Percentiles rank a stretch among this genome's conserved stretches.
These are phyloP conservation scores for Phytophthora hybrid DNA, from an alignment of 352 stramenopile genomes.

Conservation along the genomic window DNA sequence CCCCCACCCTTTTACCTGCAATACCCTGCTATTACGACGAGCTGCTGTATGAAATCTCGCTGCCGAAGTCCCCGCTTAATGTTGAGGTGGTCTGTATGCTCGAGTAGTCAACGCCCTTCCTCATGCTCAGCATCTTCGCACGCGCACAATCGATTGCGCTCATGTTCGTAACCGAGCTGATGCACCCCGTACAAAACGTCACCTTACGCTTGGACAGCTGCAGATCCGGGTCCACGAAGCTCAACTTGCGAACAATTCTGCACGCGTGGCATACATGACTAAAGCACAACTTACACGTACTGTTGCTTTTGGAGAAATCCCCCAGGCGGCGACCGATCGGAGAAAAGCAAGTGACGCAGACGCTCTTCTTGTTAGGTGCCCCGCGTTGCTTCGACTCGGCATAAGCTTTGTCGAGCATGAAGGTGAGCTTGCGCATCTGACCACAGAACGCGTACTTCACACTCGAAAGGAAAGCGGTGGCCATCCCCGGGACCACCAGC, in stretches of 20 bases:
- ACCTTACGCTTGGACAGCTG: constrained; percentile 40
- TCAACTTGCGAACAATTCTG: constrained; percentile 39
- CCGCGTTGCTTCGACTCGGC: constrained; percentile 8
- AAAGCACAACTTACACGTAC: constrained; percentile 41
- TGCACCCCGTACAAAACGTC: constrained; percentile 41
- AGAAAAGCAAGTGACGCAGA: constrained; percentile 28
- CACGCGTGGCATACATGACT: constrained; percentile 36
- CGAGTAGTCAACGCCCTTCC: constrained; percentile 14
- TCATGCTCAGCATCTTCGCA: constrained; percentile 16
- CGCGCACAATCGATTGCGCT: constrained; percentile 17
- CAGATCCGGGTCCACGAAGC: constrained; percentile 43
- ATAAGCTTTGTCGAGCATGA: constrained; percentile 38
- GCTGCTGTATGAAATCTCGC: constrained; percentile 1
- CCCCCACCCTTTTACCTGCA: too few species aligned
- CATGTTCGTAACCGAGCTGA: constrained; percentile 21
- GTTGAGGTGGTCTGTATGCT: constrained; percentile 19
- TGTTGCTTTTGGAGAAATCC: constrained; percentile 24
- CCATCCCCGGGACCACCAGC: constrained; percentile 33
- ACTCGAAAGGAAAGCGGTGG: constrained; percentile 30
- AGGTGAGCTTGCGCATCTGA: constrained; percentile 37
- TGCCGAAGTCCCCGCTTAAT: constrained; percentile 11
- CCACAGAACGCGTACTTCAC: constrained; percentile 32
- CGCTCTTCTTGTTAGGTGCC: constrained; percentile 21
- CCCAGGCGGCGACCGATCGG: constrained; percentile 17
- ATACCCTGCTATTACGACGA: not conserved